Evolutionary conservation across 2,329 filamentous ascomycete species (phyloP).

Genomic region (Peltaster fructicola): DNA sequence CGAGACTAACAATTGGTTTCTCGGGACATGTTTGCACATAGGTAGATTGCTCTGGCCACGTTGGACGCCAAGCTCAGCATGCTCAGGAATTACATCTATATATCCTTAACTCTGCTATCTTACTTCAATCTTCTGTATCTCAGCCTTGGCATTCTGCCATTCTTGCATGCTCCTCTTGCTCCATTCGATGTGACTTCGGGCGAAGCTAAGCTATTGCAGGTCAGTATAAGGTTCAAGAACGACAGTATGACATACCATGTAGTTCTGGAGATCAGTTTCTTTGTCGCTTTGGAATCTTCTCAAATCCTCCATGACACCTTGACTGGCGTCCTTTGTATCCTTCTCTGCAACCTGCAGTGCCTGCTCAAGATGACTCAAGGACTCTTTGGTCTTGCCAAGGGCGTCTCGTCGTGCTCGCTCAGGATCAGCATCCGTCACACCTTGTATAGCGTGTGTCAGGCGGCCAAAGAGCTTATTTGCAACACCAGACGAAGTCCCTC

Average conservation of each 20-base stretch:
- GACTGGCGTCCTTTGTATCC: conserved; percentile 84
- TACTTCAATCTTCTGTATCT: conserved; percentile 70
- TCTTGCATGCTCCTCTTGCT: conserved; percentile 78
- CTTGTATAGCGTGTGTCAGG: conserved; percentile 87
- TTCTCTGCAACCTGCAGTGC: conserved; percentile 74
- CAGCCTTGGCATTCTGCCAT: conserved; percentile 77
- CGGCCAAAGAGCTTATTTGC: conserved; percentile 87
- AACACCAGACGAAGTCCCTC: conserved; percentile 70
- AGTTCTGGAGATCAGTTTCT: conserved; percentile 79
- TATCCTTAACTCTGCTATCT: conserved; percentile 5
- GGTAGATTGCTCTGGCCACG: too few relatives aligned
- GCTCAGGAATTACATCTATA: conserved; percentile 1
- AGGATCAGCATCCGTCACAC: conserved; percentile 89
- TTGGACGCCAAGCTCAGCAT: too few relatives aligned
- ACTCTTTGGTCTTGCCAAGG: conserved; percentile 89
- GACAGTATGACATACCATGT: conserved; percentile 56
- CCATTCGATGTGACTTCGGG: conserved; percentile 86
- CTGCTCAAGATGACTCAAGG: conserved; percentile 71
- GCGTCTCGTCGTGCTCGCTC: conserved; percentile 82
- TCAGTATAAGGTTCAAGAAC: conserved; percentile 1
- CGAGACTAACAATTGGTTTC: too few relatives aligned
- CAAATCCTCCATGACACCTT: conserved; percentile 73
- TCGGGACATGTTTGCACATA: too few relatives aligned
- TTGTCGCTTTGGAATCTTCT: conserved; percentile 90
- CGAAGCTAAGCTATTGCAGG: conserved; percentile 58